Conservation (phyloP, 495 filamentous ascomycete genomes). For the Tuber umbilicatum region DNA sequence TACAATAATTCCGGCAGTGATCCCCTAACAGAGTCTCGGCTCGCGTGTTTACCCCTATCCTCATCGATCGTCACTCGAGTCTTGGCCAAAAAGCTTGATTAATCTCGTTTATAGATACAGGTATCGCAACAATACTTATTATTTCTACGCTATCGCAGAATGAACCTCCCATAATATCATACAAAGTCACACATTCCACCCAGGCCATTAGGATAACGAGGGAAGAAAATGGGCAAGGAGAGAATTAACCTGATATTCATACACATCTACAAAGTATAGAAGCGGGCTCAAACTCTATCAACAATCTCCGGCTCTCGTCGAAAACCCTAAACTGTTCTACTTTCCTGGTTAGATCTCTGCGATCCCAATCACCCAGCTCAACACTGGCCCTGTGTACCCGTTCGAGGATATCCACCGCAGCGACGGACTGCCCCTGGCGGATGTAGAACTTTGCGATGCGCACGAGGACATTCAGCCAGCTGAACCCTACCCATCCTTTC, state of each 20-base stretch:
- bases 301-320: not conserved
- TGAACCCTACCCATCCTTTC: not conserved
- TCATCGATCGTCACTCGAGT: not conserved
- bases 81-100: not conserved
- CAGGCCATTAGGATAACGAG: not conserved
- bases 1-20: not conserved
- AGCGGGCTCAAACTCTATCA: not conserved
- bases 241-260: not conserved
- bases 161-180: not conserved
- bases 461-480: not conserved
- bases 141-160: not conserved
- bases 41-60: not conserved
- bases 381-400: not conserved
- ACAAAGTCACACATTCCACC: not conserved
- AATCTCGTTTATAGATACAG: not conserved
- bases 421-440: conserved; percentile 1
- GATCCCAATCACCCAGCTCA: not conserved
- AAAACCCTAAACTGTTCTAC: not conserved
- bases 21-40: not conserved
- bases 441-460: not conserved
- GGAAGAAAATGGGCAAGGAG: not conserved
- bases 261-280: not conserved
- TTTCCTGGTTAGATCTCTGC: not conserved
- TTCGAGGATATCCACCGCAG: not conserved
- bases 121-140: too few relatives aligned